These are phyloP conservation scores for Heritiera fomes DNA, from an alignment of 345 rosid species.

Conservation along the genomic window DNA sequence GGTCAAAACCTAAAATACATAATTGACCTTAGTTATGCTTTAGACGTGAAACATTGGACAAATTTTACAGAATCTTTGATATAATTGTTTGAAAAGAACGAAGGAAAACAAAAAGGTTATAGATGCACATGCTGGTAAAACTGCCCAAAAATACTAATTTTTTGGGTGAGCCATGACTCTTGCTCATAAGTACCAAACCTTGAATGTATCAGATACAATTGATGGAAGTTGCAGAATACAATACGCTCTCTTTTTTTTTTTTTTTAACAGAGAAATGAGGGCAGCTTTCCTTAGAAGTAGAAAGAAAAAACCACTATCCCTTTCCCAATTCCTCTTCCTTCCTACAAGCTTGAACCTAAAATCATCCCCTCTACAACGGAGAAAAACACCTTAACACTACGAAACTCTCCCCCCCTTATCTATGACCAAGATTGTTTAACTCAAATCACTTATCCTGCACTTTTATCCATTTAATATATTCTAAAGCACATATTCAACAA, in stretches of 20 bases:
- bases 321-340: neutral
- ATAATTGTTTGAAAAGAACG: neutral
- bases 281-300: neutral
- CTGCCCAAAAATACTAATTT: neutral
- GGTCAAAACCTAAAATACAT: neutral
- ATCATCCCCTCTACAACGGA: neutral
- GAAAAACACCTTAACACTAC: neutral
- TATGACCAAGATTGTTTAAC: too few species aligned
- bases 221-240: neutral
- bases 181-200: neutral
- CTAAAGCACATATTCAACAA: neutral
- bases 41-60: neutral
- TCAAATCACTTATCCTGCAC: neutral
- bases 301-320: neutral
- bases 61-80: neutral
- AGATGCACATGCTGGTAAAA: neutral
- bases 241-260: neutral
- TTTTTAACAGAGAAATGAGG: neutral
- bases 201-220: neutral
- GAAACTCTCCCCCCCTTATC: neutral
- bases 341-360: slow-evolving; percentile 3
- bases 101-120: neutral
- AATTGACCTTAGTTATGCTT: neutral
- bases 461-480: neutral
- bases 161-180: neutral